Percentiles rank a stretch among this genome's conserved stretches.
These are phyloP conservation scores for Nothomitra cinnamomea DNA, from an alignment of 2,329 filamentous ascomycete genomes.

Conservation along the genomic window DNA sequence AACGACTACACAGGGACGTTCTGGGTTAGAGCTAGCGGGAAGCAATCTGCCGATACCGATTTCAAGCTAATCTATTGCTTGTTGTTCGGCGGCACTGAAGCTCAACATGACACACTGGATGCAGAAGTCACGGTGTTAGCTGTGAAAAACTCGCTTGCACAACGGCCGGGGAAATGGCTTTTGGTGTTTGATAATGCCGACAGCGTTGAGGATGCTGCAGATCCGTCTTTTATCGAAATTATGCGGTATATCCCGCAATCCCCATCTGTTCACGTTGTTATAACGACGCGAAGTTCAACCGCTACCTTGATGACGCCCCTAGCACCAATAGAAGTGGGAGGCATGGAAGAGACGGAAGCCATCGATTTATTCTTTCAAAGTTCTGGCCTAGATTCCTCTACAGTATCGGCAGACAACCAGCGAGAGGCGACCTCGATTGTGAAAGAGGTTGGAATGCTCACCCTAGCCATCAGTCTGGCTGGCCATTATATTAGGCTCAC, in stretches of 20 bases:
- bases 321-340: slow-evolving; percentile 11
- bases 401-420: neutral
- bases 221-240: slow-evolving; percentile 9
- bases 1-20: slow-evolving; percentile 9
- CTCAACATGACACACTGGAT: neutral
- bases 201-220: slow-evolving; percentile 10
- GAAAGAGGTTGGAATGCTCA: slow-evolving; percentile 12
- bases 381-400: slow-evolving; percentile 4
- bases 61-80: neutral
- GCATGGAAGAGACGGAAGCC: slow-evolving; percentile 10
- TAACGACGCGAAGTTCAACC: slow-evolving; percentile 9
- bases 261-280: slow-evolving; percentile 9
- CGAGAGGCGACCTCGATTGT: slow-evolving; percentile 11
- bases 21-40: neutral
- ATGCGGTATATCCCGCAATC: slow-evolving; percentile 10
- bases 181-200: slow-evolving; percentile 14
- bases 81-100: neutral
- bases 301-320: slow-evolving; percentile 9
- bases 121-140: slow-evolving; percentile 4
- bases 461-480: slow-evolving; percentile 13
- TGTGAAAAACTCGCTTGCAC: slow-evolving; percentile 12
- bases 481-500: slow-evolving; percentile 11
- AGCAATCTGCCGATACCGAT: neutral
- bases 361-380: slow-evolving; percentile 8
- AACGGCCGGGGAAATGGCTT: slow-evolving; percentile 4